Evolutionary conservation across 441 rosid species (phyloP).

Genomic region (Populus hybrid): DNA sequence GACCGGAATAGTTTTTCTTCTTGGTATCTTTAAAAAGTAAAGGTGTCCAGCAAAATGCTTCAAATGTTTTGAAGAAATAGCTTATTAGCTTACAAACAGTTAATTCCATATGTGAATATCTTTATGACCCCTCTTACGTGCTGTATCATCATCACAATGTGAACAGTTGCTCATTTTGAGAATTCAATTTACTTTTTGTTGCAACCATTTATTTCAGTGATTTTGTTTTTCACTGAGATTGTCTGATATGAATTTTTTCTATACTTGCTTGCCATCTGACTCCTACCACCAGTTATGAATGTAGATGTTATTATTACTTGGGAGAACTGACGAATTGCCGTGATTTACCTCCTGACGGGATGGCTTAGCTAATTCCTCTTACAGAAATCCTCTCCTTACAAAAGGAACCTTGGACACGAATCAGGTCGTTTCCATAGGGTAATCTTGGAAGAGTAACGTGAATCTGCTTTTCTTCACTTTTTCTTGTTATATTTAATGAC

Average conservation of each 20-base stretch:
- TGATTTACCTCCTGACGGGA: not conserved
- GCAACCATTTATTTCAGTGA: not conserved
- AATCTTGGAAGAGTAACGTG: not conserved
- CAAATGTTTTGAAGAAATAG: not conserved
- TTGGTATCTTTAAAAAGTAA: conserved; percentile 4
- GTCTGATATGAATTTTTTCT: not conserved
- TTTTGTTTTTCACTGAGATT: not conserved
- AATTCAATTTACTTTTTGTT: not conserved
- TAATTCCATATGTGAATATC: conserved; percentile 10
- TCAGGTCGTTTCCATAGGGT: not conserved
- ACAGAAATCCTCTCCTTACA: not conserved
- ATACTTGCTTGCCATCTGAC: not conserved
- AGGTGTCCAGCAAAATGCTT: not conserved
- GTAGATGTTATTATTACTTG: not conserved
- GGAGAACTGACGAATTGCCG: not conserved
- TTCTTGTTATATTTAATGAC: not conserved
- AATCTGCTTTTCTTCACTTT: not conserved
- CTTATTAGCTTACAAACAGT: not conserved
- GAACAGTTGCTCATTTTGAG: not conserved
- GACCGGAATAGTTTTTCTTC: not conserved
- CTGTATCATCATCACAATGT: conserved; percentile 1
- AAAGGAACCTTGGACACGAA: not conserved
- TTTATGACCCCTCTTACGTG: not conserved
- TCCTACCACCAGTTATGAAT: not conserved
- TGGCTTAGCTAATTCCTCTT: not conserved